Base-by-base conservation (phyloP, 2,329 filamentous ascomycete genomes). In the Fusarium torreyae region DNA sequence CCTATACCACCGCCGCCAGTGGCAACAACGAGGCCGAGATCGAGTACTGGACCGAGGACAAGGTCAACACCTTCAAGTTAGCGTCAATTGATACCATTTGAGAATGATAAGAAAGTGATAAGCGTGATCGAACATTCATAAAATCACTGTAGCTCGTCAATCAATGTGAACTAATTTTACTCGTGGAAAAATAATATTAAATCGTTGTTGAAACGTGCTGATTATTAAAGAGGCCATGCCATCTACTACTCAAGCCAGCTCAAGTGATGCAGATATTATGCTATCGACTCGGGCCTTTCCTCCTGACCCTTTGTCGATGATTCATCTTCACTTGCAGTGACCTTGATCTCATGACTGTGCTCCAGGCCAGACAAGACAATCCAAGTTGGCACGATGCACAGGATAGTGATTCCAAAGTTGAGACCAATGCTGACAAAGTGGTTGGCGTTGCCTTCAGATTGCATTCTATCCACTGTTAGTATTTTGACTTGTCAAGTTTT, bases 381-480 rank as follows among this genome's bases (percentile, higher is more conserved):
- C 60, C 60, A 63, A 7, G 60, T 63, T 2, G 60, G 60, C 0
- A 57, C 22, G 3, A 63, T 55, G 17, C 60, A 63, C 6, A 63
- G 4, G 6, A 63, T 55, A 1, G 58, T 63, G 26, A 63, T 63
- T 3, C 60, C 60, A 11, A 63, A 63, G 13, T 63, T 63, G 1
- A 63, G 58, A 1, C 60, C 60, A 5, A 63, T 63, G 4, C 60
- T 63, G 6, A 63, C 58, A 24, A 63, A 63, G 6, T 63, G 60
- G 11, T 63, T 63, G 38, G 60, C 60, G n/a, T 63, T 63, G 1
- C 60, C 60, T 24, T 63, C 60, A 14, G 60, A 63, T 36, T 63
- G 60, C 60, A 63, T 63, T 1, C 60, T 63, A 5, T 9, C 14
- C 7, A 2, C 2, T 3, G 28, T 63, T 48, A 63, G 40, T 2